phyloP scores from a whole-genome alignment of 805 yeast species.

The Vanderwaltozyma tropicalis region DNA sequence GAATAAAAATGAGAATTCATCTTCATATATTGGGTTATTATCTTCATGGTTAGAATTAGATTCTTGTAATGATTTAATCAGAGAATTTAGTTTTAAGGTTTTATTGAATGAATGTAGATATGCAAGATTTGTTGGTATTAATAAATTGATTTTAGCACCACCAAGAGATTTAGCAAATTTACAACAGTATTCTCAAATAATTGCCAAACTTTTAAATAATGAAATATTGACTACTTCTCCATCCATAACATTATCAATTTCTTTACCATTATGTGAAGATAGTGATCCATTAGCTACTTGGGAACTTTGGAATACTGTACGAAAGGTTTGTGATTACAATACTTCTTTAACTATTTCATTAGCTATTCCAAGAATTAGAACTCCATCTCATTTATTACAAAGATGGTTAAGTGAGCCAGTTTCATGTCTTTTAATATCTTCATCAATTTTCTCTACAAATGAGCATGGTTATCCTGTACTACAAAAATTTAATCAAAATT shows the following conservation, averaged over 20 bases:
- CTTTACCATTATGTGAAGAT: slow-evolving; percentile 43
- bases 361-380: slow-evolving; percentile 55
- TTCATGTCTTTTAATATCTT: slow-evolving; percentile 43
- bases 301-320: slow-evolving; percentile 65
- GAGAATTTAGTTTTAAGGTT: slow-evolving; percentile 48
- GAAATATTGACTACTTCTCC: slow-evolving; percentile 22
- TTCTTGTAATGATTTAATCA: slow-evolving; percentile 37
- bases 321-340: slow-evolving; percentile 46
- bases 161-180: slow-evolving; percentile 48
- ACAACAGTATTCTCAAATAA: slow-evolving; percentile 38
- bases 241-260: slow-evolving; percentile 31
- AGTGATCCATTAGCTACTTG: slow-evolving; percentile 49
- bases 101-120: slow-evolving; percentile 47
- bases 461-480: slow-evolving; percentile 56
- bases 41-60: slow-evolving; percentile 68
- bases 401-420: slow-evolving; percentile 67
- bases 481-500: slow-evolving; percentile 45
- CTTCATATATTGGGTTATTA: slow-evolving; percentile 40
- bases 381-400: slow-evolving; percentile 40
- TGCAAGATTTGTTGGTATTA: slow-evolving; percentile 49
- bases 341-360: slow-evolving; percentile 55
- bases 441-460: slow-evolving; percentile 47
- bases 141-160: slow-evolving; percentile 49
- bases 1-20: slow-evolving; percentile 2
- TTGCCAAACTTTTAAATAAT: slow-evolving; percentile 22